Conservation (phyloP, 2,329 filamentous ascomycete genomes). For the Emericellopsis cladophorae region DNA sequence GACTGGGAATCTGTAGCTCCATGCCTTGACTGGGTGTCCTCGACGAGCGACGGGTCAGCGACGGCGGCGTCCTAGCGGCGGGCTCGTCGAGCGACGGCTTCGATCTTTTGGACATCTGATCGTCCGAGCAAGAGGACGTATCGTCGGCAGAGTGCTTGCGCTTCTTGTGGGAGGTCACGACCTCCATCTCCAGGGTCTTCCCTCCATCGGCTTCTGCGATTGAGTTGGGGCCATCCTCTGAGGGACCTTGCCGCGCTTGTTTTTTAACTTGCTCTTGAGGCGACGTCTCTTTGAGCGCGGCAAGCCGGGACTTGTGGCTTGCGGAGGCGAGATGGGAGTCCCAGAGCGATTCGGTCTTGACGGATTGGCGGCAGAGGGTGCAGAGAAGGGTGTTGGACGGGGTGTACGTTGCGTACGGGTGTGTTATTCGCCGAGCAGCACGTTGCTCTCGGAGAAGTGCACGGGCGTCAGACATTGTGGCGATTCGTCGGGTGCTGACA, state of each 20-base stretch:
- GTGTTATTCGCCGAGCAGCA: constrained; percentile 58
- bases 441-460: constrained; percentile 69
- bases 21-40: constrained; percentile 40
- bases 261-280: no score
- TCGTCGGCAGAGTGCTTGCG: constrained; percentile 14
- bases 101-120: no score
- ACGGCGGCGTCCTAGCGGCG: constrained; percentile 23
- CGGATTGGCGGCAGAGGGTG: constrained; percentile 47
- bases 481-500: background rate
- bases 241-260: constrained; percentile 5
- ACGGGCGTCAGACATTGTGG: constrained; percentile 63
- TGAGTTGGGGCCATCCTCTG: constrained; percentile 7
- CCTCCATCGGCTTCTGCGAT: constrained; percentile 3
- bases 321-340: constrained; percentile 43
- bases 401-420: constrained; percentile 56
- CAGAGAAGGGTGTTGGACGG: constrained; percentile 56
- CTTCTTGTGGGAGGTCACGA: constrained; percentile 10
- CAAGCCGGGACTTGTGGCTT: constrained; percentile 26
- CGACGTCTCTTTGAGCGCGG: background rate
- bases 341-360: constrained; percentile 59
- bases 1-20: constrained; percentile 50
- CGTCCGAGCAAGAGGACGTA: no score
- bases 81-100: background rate
- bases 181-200: constrained; percentile 1
- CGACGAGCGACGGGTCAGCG: constrained; percentile 32